These are phyloP conservation scores for Chlamydomonas sphaeroides DNA, from an alignment of 139 green algal species.

Conservation along the genomic window DNA sequence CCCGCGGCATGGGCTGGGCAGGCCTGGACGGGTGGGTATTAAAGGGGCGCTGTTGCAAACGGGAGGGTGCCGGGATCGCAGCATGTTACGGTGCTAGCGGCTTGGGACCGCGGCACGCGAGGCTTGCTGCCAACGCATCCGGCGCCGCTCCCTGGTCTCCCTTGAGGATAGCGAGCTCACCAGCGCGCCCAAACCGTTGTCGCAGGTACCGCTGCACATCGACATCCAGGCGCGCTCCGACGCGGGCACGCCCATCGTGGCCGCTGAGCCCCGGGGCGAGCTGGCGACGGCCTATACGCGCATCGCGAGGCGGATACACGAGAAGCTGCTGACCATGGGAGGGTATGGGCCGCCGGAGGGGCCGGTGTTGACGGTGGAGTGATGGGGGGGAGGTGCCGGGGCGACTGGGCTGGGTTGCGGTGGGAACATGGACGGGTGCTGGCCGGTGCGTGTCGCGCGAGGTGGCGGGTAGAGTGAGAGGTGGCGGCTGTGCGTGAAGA, in stretches of 20 bases:
- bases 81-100: neutral
- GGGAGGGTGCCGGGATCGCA: neutral
- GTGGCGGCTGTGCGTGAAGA: too few relatives aligned
- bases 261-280: slow-evolving; percentile 40
- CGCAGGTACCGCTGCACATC: slow-evolving; percentile 76
- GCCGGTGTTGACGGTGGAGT: slow-evolving; percentile 24
- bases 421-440: too few relatives aligned
- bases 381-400: neutral
- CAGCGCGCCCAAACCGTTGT: too few relatives aligned
- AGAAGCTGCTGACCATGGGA: slow-evolving; percentile 43
- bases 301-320: slow-evolving; percentile 62
- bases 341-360: neutral
- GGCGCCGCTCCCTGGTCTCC: too few relatives aligned
- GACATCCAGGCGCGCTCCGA: slow-evolving; percentile 68
- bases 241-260: slow-evolving; percentile 71
- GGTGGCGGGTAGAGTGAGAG: too few relatives aligned
- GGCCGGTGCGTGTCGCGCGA: too few relatives aligned
- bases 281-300: slow-evolving; percentile 52
- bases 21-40: too few relatives aligned
- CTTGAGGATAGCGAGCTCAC: too few relatives aligned
- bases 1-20: too few relatives aligned
- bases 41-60: too few relatives aligned
- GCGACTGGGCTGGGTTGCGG: neutral
- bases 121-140: too few relatives aligned
- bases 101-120: too few relatives aligned